A percentile compares a stretch with the other conserved stretches of the same genome.
These are phyloP conservation scores for Botryosphaeria dothidea DNA, from an alignment of 2,329 filamentous ascomycete species.

Conservation along the genomic window DNA sequence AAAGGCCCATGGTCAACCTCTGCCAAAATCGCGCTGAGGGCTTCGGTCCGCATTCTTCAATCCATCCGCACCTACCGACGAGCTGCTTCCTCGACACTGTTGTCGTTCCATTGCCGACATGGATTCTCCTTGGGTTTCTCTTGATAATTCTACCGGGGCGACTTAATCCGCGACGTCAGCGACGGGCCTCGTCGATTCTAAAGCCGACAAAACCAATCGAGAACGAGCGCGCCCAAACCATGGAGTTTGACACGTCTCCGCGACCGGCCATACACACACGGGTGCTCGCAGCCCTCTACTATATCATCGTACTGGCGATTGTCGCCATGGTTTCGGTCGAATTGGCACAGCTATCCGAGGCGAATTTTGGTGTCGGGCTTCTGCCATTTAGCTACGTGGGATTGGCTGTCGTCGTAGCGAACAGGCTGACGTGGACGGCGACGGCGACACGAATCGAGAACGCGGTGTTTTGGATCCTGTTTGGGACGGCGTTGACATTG, in stretches of 20 bases:
- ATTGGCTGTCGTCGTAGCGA: slow-evolving; percentile 31
- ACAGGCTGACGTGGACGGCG: slow-evolving; percentile 22
- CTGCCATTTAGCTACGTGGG: slow-evolving; percentile 37
- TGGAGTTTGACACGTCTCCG: not conserved
- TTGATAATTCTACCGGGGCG: slow-evolving; percentile 25
- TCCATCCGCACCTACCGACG: slow-evolving; percentile 36
- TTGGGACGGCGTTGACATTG: slow-evolving; percentile 22
- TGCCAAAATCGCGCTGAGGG: slow-evolving; percentile 35
- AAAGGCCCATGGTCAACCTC: slow-evolving; percentile 22
- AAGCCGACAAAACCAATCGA: slow-evolving; percentile 13
- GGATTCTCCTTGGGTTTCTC: slow-evolving; percentile 32
- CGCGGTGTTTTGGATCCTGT: slow-evolving; percentile 30
- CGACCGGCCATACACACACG: not conserved
- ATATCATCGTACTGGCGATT: slow-evolving; percentile 31
- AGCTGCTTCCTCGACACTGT: slow-evolving; percentile 39
- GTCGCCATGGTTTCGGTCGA: slow-evolving; percentile 36
- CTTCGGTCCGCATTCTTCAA: slow-evolving; percentile 34
- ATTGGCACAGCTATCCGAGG: slow-evolving; percentile 32
- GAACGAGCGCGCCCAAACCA: not conserved
- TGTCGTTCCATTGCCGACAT: slow-evolving; percentile 38
- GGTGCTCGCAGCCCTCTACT: slow-evolving; percentile 27
- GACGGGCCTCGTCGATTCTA: not conserved
- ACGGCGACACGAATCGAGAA: slow-evolving; percentile 30
- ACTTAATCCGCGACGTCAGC: not conserved
- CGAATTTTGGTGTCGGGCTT: slow-evolving; percentile 34